Base-by-base conservation (phyloP, 1,139 yeast species). In the Kurtzmaniella quercitrusa region DNA sequence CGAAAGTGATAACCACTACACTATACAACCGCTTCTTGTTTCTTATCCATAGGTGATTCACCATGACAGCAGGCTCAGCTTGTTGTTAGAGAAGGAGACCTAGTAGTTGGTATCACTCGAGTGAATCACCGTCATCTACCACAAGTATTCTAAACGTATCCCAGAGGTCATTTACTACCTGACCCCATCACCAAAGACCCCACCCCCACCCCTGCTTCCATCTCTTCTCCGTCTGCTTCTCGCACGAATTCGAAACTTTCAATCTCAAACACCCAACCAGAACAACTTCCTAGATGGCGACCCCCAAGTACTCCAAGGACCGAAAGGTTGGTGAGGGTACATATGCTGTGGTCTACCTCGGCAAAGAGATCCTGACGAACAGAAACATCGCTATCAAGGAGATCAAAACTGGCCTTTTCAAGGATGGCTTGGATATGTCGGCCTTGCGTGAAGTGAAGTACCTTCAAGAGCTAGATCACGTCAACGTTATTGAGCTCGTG, bases 251-350 rank as follows among this genome's bases (percentile, higher is more conserved):
- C 10, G 31, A 27, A 27, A 27, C 31, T 27, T 27, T 27, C 31
- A 5, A 27, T 27, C 31, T 27, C 31, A 5, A n/a, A 7, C 14
- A 27, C 7, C 7, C 3, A 27, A 10, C 14, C 31, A 10, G 12
- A 5, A 10, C 5, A 27, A 27, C 31, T n/a, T n/a, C 31, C 14
- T 10, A 12, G 3, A 36, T 36, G 38, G 23, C 42, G 10, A 37
- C 17, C 4, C 42, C 37, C 34, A 60, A 59, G 44, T 73, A 73
- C 53, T 62, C 75, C 34, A 73, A 72, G 63, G 95, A 88, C 48
- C 81, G 79, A 53, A 91, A 91, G 61, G 97, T 93, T 23, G 98
- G 98, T 59, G 99, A 94, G 68, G 99, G 99, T 66, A 94, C 99
- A 1, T 94, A 93, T 71, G 99, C 98, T 39, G 95, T 91, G 46